Percentiles rank a stretch among this genome's conserved stretches.
Conservation (phyloP, 768 basidiomycete species). For the Steccherinum ochraceum region DNA sequence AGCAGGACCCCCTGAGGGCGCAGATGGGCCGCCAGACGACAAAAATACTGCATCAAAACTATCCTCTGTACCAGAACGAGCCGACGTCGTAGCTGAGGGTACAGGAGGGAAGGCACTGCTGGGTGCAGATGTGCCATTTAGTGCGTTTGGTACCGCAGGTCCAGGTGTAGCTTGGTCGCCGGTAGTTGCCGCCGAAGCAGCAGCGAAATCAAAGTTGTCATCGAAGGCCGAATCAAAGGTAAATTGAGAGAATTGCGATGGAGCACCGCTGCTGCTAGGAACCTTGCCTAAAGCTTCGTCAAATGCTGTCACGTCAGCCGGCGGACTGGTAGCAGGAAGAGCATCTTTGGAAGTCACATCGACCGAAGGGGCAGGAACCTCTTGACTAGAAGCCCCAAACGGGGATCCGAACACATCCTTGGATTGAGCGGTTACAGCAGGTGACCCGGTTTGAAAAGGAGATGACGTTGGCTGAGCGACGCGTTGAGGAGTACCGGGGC, state of each 20-base stretch:
- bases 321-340: constrained; percentile 2
- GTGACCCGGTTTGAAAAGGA: constrained; percentile 11
- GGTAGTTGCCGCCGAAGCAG: constrained; percentile 26
- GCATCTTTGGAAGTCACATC: neutral
- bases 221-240: constrained; percentile 64
- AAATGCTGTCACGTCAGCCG: constrained; percentile 28
- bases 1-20: constrained; percentile 4
- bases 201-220: constrained; percentile 61
- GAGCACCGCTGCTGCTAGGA: constrained; percentile 21
- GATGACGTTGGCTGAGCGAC: constrained; percentile 10
- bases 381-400: neutral
- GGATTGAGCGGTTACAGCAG: constrained; percentile 13
- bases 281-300: constrained; percentile 69
- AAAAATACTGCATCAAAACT: constrained; percentile 32
- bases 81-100: constrained; percentile 5
- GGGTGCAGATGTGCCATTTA: constrained; percentile 17
- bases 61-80: constrained; percentile 11
- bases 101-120: constrained; percentile 7
- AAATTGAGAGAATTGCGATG: constrained; percentile 34
- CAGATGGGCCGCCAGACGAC: constrained; percentile 6
- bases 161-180: constrained; percentile 10
- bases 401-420: constrained; percentile 13
- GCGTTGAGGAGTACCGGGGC: neutral
- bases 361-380: neutral
- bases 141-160: constrained; percentile 13